A percentile compares a stretch with the other conserved stretches of the same genome.
These are phyloP conservation scores for Aspergillus melleus DNA, from an alignment of 2,329 filamentous ascomycete genomes.

Conservation along the genomic window DNA sequence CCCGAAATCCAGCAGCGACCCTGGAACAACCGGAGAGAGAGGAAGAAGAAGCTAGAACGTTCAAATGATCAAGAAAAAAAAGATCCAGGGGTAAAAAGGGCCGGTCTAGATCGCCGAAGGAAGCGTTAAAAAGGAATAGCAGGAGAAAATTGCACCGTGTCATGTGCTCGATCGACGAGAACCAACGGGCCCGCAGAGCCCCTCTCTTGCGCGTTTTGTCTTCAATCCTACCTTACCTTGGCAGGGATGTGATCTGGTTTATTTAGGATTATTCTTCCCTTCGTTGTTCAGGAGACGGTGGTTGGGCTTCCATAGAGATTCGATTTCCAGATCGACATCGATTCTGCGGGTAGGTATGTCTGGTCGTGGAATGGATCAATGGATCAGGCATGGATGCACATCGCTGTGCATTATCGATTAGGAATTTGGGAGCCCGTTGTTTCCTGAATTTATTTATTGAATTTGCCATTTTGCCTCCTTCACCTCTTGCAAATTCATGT, in stretches of 20 bases:
- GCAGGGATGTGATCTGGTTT: slow-evolving; percentile 5
- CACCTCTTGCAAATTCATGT: no score
- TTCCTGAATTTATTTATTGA: neutral
- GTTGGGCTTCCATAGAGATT: neutral
- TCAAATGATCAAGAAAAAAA: slow-evolving; percentile 13
- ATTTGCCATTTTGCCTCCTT: neutral
- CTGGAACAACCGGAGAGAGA: neutral
- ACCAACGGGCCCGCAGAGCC: slow-evolving; percentile 13
- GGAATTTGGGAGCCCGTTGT: neutral
- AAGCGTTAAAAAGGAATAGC: slow-evolving; percentile 7
- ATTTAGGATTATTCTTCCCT: neutral
- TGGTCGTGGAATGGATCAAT: neutral
- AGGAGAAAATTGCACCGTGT: slow-evolving; percentile 21
- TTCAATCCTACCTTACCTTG: slow-evolving; percentile 2
- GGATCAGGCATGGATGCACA: neutral
- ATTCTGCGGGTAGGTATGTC: neutral
- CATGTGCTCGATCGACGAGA: slow-evolving; percentile 21
- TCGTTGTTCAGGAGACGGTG: neutral
- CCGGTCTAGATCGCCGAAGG: slow-evolving; percentile 13
- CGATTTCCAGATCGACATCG: neutral
- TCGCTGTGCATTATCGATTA: neutral
- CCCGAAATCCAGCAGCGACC: no score
- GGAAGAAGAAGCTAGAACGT: slow-evolving; percentile 1
- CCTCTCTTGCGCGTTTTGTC: slow-evolving; percentile 8
- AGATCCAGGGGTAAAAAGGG: slow-evolving; percentile 12